Evolutionary conservation across 2,329 filamentous ascomycete species (phyloP).

Genomic region (Phaeosphaeriaceae sp.): DNA sequence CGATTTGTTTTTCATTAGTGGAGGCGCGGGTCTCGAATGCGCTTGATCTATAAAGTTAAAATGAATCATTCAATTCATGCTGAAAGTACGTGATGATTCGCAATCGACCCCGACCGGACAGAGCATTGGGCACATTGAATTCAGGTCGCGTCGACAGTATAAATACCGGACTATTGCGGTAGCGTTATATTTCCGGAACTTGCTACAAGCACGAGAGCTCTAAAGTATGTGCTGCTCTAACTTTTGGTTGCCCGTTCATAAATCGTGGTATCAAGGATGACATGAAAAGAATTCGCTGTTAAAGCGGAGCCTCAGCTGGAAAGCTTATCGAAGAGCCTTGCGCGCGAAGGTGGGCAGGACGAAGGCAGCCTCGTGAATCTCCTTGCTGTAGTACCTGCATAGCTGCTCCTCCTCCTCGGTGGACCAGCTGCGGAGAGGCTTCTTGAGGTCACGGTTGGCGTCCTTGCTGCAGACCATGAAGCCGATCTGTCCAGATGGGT

Average conservation of each 20-base stretch:
- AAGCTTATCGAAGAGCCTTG: constrained; percentile 64
- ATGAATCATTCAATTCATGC: neutral
- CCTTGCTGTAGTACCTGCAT: constrained; percentile 96
- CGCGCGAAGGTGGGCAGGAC: constrained; percentile 92
- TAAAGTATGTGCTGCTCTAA: constrained; percentile 8
- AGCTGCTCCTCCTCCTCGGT: constrained; percentile 89
- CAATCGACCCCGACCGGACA: neutral
- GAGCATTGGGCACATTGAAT: neutral
- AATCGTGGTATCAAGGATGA: constrained; percentile 43
- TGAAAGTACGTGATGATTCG: neutral
- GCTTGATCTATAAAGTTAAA: neutral
- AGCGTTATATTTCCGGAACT: neutral
- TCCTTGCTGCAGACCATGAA: constrained; percentile 99
- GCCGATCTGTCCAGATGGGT: constrained; percentile 97
- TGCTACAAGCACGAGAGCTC: neutral
- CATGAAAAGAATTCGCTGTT: constrained; percentile 14
- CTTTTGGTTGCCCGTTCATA: constrained; percentile 33
- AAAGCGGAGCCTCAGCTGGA: constrained; percentile 1
- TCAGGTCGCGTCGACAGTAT: neutral
- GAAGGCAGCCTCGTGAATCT: constrained; percentile 95
- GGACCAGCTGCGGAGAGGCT: constrained; percentile 81
- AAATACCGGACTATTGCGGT: neutral
- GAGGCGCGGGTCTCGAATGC: constrained; percentile 7
- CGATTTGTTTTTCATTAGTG: constrained; percentile 13
- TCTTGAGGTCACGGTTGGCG: constrained; percentile 78